Base-by-base conservation (phyloP, 2,329 filamentous ascomycete genomes). In the Aspergillus fructus region DNA sequence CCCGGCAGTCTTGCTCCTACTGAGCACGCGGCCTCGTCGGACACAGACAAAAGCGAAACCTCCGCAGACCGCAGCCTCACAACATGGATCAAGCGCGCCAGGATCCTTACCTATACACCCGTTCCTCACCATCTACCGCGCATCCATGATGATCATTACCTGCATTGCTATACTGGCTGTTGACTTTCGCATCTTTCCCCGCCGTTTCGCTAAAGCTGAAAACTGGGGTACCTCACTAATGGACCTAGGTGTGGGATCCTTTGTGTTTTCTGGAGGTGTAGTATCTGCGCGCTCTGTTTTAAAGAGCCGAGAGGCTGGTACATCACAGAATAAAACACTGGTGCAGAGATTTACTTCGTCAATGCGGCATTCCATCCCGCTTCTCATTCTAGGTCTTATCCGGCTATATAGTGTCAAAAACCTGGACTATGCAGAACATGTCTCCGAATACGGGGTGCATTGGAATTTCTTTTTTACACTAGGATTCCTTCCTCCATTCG, bases 381-480 rank as follows among this genome's bases (percentile, higher is more conserved):
- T 99, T 5, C 77, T 97, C 19, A 79, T 89, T 2, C 81, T 99
- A 4, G 94, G 94, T 13, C 71, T 94, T 23, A 80, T 96, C 55
- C 86, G 94, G 23, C 82, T 97, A 23, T 85, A 91, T 64, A 96
- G 88, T 66, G 93, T 97, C 70, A 99, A 99, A 76, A 90, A 91
- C 6, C 79, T 97, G 30, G 92, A 97, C 71, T 99, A 99, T 71
- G 93, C 93, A 3, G 94, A 99, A 73, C 94, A 99, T 78, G 91
- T 97, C 58, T 92, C 91, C 13, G 94, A 99, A 72, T 99, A 99
- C 70, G 94, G 94, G 43, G 91, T 99, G 9, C 94, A 99, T 74
- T 99, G 94, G 94, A 99, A 99, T 74, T 99, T 99, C 75, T 99
- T 99, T 82, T 97, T 97, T 76, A 99, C 94, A 0, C 81, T 99